Conservation (phyloP, 2,329 filamentous ascomycete genomes). For the Fusarium decemcellulare region DNA sequence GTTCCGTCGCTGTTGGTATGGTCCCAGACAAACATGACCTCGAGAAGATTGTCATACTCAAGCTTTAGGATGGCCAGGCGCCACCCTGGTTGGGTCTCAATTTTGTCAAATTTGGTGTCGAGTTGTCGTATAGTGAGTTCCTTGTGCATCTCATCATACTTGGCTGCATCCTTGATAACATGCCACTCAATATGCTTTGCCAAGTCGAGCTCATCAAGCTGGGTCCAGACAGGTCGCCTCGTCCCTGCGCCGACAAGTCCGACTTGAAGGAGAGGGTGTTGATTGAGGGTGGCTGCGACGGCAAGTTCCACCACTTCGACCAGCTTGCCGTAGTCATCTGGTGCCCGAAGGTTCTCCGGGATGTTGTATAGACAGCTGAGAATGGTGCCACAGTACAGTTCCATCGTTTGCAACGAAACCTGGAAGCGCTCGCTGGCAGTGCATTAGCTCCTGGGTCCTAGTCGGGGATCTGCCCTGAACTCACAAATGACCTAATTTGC, state of each 20-base stretch:
- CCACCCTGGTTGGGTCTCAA: background rate
- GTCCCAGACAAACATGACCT: constrained; percentile 28
- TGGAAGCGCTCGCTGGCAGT: background rate
- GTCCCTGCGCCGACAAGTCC: background rate
- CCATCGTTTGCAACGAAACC: background rate
- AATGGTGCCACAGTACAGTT: background rate
- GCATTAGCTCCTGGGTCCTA: background rate
- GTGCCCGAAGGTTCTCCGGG: background rate
- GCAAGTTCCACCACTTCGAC: background rate
- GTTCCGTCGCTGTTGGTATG: constrained; percentile 23
- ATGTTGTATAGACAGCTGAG: background rate
- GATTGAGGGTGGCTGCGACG: background rate
- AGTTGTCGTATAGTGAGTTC: background rate
- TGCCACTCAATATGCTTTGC: background rate
- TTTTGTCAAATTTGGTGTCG: background rate
- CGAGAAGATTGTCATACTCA: constrained; percentile 5
- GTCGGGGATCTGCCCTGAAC: background rate
- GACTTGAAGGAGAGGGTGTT: constrained; percentile 1
- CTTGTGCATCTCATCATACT: background rate
- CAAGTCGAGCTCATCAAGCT: background rate
- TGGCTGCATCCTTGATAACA: too few relatives aligned
- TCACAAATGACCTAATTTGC: constrained; percentile 4
- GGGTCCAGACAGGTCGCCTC: background rate
- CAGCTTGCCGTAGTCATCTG: background rate
- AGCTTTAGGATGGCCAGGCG: background rate